Evolutionary conservation across 139 green algal species (phyloP), one percentile per base, ranked within the genome.

Genomic region (Volvox africanus): DNA sequence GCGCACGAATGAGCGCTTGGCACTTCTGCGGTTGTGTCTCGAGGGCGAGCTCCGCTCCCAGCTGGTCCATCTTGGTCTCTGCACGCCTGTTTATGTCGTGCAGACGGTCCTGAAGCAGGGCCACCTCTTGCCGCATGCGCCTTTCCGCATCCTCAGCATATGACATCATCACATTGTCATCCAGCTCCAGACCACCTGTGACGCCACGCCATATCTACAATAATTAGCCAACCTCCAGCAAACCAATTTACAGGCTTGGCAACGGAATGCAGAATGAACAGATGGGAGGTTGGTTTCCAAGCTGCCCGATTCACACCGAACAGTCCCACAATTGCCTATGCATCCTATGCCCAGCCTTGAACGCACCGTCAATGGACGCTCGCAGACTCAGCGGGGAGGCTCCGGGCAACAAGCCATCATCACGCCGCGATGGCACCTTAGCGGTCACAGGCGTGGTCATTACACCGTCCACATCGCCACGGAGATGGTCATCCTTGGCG

Each of bases 111-210:
- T 20, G 37, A 16, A 90, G 86, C 30, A 75, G 21, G 5, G 12
- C 55, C n/a, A 84, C 12, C 50, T 90, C 86, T 21, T 50, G n/a
- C 11, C 50, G 71, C 71, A 83, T 76, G 44, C 30, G 71, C 1
- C 13, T 30, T 55, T 90, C 86, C 19, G 50, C 21, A 5, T 90
- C 86, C 1, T 50, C 55, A 3, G 55, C 32, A 75, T 84, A 90
- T 13, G 71, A 50, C 30, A 20, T 2, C 73, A 90, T 90, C 71
- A 90, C 80, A 11, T 61, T 69, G 30, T 90, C 73, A n/a, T 90
- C 86, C 50, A 90, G 86, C 71, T 90, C 73, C 32, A 90, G 50
- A 9, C 86, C 86, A 0, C 73, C 86, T 90, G 86, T 0, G 2
- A 19, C 1, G 18, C 67, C 44, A 55, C 44, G 9, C 9, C 44